Base-by-base conservation (phyloP, 108 stramenopile genomes). In the Nitzschia palea region DNA sequence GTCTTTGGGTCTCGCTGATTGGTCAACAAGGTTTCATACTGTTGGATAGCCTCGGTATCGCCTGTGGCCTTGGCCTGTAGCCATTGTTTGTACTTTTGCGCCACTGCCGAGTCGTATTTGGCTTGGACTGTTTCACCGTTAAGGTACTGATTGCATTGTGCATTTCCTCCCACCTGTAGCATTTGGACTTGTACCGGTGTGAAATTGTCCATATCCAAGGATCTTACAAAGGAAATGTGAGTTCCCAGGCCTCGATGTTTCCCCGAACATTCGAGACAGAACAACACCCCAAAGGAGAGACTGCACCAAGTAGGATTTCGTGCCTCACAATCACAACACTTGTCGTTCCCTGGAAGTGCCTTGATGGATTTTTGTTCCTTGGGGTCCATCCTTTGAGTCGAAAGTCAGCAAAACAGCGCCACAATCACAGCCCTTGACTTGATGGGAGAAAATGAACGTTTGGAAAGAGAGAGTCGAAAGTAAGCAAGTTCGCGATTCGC, bases 151-250 rank as follows among this genome's bases (percentile, higher is more conserved):
- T 61, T 27, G 29, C 62, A 70, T 14, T 32, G 6, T 26, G 55
- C 32, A 62, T 83, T 83, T 36, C 82, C 78, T 44, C 82, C 82
- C 12, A 45, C 2, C 44, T 65, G 57, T 60, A 83, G 62, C 28
- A 55, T 23, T 51, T 68, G 10, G 20, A 79, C 12, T 48, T 83
- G 77, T 15, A 55, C 32, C 3, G 44, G 62, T 4, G 74, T 47
- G 45, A 76, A 79, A 4, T 51, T 44, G 52, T 91, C 90, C 67
- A 91, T 70, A 73, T 85, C 84, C 44, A 95, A 61, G 68, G 78
- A 84, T 62, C 96, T 82, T n/a, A 98, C 97, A 74, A 97, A 98
- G 28, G 85, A 86, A 59, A 98, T 92, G 62, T 98, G 97, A 18
- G 92, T 91, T 15, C 97, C 97, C 76, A 98, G 73, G 26, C 90